A percentile compares a stretch with the other conserved stretches of the same genome.
phyloP scores from a whole-genome alignment of 2,329 filamentous ascomycete genomes.

The Neofusicoccum umdonicola region DNA sequence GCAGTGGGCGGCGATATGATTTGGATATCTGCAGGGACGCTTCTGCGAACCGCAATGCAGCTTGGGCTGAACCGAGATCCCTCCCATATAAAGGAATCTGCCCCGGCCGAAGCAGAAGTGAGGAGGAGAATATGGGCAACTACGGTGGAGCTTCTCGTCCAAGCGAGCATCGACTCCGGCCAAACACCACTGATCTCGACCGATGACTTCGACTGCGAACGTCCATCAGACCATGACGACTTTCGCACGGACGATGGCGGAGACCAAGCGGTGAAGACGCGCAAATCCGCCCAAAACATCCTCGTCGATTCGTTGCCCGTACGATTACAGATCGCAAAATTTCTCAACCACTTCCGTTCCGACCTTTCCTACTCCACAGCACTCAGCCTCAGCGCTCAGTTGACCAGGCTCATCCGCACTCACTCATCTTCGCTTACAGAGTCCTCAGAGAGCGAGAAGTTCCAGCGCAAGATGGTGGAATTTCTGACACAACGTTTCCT shows the following conservation, averaged over 20 bases:
- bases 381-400: slow-evolving; percentile 26
- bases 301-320: slow-evolving; percentile 21
- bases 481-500: slow-evolving; percentile 55
- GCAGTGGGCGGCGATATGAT: slow-evolving; percentile 33
- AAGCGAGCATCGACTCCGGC: slow-evolving; percentile 24
- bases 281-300: slow-evolving; percentile 25
- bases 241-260: slow-evolving; percentile 21
- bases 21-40: slow-evolving; percentile 37
- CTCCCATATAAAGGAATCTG: slow-evolving; percentile 32
- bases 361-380: slow-evolving; percentile 31
- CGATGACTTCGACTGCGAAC: slow-evolving; percentile 33
- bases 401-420: slow-evolving; percentile 27
- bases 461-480: slow-evolving; percentile 53
- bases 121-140: slow-evolving; percentile 47
- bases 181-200: slow-evolving; percentile 28
- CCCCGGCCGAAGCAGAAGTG: slow-evolving; percentile 39
- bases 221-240: slow-evolving; percentile 23
- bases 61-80: slow-evolving; percentile 45
- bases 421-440: slow-evolving; percentile 13
- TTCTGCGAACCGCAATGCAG: slow-evolving; percentile 42
- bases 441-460: slow-evolving; percentile 23
- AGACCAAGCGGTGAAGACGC: slow-evolving; percentile 15
- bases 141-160: slow-evolving; percentile 41
- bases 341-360: slow-evolving; percentile 33
- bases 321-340: slow-evolving; percentile 22